Evolutionary conservation across 176 grass and related monocot genomes (phyloP), one percentile per base, ranked within the genome.

Genomic region (Dendrocalamus sinicus): DNA sequence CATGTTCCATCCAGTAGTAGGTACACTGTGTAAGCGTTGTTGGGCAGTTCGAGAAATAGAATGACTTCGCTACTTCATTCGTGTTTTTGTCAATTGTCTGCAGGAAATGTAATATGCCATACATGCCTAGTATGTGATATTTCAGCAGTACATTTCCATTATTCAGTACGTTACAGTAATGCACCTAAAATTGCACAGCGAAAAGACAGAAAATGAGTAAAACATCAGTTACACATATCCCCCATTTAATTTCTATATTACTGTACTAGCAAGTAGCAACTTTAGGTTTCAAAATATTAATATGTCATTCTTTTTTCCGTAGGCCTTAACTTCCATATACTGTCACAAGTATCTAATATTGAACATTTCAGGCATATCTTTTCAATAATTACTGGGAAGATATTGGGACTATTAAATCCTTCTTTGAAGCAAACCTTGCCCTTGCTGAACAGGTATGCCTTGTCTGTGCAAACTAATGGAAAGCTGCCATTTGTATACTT

Each of bases 361-460:
- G 23, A 80, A 61, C 22, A 26, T 83, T 80, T 73, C 86, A 98
- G 96, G 96, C 93, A 41, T 95, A 84, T 87, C 93, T 98, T 77
- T 98, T 98, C 81, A 98, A 98, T 4, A 88, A 94, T 90, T 98
- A 98, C 86, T 98, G 95, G 95, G 95, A 98, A 85, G 95, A 98
- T 57, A 93, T 98, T 66, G 91, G 93, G 20, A 98, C 95, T 3
- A 95, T 95, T 23, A 91, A 89, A 89, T 98, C 95, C 32, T 98
- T 98, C 83, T 95, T 93, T 68, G 95, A 95, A 87, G 95, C 93
- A 67, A 98, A 98, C 71, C 91, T 98, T 86, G 91, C 93, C 43
- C 93, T 98, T 40, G 84, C 90, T 55, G 88, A 89, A 55, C 81
- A 98, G 86, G 96, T 91, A 80, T 60, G 70, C 88, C 28, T 79